Conservation (phyloP, 805 yeast species). For the Debaryomyces hansenii region DNA sequence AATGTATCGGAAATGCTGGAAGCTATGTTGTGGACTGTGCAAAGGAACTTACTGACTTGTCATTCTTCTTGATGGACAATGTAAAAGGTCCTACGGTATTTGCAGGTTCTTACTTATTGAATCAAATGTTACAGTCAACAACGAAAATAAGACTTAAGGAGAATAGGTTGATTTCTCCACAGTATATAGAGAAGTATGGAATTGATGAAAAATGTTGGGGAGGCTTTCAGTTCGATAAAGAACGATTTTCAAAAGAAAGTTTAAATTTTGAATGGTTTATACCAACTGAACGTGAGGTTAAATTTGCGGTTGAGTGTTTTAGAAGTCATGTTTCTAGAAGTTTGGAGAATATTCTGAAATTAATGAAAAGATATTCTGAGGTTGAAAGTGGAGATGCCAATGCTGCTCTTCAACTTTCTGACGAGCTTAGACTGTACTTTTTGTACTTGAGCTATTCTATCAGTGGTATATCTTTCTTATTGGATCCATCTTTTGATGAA, state of each 20-base stretch:
- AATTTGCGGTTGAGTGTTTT: slow-evolving; percentile 61
- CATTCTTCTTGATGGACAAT: slow-evolving; percentile 41
- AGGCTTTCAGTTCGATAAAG: slow-evolving; percentile 58
- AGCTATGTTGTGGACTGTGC: slow-evolving; percentile 42
- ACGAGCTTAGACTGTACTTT: slow-evolving; percentile 55
- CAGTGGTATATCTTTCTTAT: slow-evolving; percentile 69
- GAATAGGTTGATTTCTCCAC: slow-evolving; percentile 52
- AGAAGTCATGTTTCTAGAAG: slow-evolving; percentile 46
- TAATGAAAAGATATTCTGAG: slow-evolving; percentile 25
- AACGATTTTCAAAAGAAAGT: slow-evolving; percentile 49
- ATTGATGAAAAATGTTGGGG: slow-evolving; percentile 68
- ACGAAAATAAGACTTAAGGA: slow-evolving; percentile 63
- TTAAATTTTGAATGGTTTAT: slow-evolving; percentile 71
- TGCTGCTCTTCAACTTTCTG: slow-evolving; percentile 39
- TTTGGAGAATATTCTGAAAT: slow-evolving; percentile 40
- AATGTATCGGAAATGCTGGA: slow-evolving; percentile 70
- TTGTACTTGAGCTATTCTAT: slow-evolving; percentile 58
- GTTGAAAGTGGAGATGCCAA: slow-evolving; percentile 13
- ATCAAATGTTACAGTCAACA: slow-evolving; percentile 63
- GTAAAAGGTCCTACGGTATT: slow-evolving; percentile 69
- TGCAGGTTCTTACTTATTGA: slow-evolving; percentile 60
- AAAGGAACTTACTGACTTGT: slow-evolving; percentile 47
- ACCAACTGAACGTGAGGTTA: slow-evolving; percentile 58
- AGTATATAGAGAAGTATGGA: slow-evolving; percentile 34
- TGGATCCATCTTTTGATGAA: slow-evolving; percentile 69